Evolutionary conservation across 345 rosid species (phyloP), one percentile per base, ranked within the genome.

Genomic region (Theobroma cacao): DNA sequence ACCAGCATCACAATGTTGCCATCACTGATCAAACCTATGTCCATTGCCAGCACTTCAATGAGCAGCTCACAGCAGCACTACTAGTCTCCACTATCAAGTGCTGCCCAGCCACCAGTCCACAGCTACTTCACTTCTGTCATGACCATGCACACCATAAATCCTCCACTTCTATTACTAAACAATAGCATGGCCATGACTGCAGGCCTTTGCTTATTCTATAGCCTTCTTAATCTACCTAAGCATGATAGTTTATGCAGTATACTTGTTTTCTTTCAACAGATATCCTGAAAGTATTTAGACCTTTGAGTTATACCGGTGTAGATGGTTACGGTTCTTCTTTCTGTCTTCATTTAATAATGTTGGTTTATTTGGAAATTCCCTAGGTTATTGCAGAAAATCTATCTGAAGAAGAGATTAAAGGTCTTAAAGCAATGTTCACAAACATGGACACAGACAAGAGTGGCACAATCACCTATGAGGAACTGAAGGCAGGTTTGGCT

Each of bases 341-440:
- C 26, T 47, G 40, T 69, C 40, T 47, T 69, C 58, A 47, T 28
- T 9, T 69, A 28, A 28, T 69, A 69, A 17, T 69, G 58, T 69
- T 69, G 74, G 74, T 69, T 47, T 30, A 28, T 69, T 28, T 28
- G 26, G 26, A 69, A 69, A 69, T 28, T 22, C 40, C 26, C 58
- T 56, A 84, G 89, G 89, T 84, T 58, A 84, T 87, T 22, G 89
- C 87, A 0, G 80, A 84, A 81, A 84, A 77, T 69, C 86, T 87
- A 48, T 76, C 84, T 24, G 50, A 65, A 24, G 87, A 87, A 14
- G 87, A 87, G 73, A 84, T 84, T 74, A 81, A 80, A 82, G 87
- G 87, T 68, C 80, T 82, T 3, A 87, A 84, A 61, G 53, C 82
- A 34, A 84, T 82, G 86, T 87, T 84, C 61, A 76, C 78, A 53